Base-by-base conservation (phyloP, 805 yeast species). In the Wickerhamiella australiensis region DNA sequence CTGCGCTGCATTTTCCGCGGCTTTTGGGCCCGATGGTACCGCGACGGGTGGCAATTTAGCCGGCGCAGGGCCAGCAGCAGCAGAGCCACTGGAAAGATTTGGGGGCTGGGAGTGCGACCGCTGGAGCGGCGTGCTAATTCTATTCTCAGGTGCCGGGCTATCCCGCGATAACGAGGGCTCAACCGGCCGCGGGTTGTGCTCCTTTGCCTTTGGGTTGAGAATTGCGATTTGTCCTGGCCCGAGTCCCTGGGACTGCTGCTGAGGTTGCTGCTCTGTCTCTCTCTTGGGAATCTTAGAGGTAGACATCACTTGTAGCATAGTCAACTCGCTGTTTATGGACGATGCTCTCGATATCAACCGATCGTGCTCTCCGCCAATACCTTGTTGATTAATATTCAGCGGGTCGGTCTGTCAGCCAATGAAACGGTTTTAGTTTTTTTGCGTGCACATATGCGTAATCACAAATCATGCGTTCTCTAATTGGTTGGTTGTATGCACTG, bases 141-240 rank as follows among this genome's bases (percentile, higher is more conserved):
- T n/a, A n/a, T n/a, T n/a, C n/a, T n/a, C n/a, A n/a, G n/a, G n/a
- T n/a, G n/a, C n/a, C n/a, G n/a, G 21, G 38, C 38, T 33, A 15
- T n/a, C 38, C 38, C 4, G 9, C 7, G 38, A 33, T 11, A n/a
- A 3, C 9, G 38, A 7, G 21, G 38, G 20, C 38, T 33, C 38
- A n/a, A 15, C 20, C 5, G 38, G 20, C 20, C 38, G 15, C 38
- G n/a, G 5, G 13, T n/a, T 29, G 4, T 7, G 25, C 7, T 22
- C 36, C 20, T 20, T 5, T 5, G n/a, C 29, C 17, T 35, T 35
- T n/a, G 47, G 47, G 25, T 45, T 45, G 23, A 45, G 20, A 11
- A 45, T 45, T 2, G 47, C 23, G 7, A 45, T 26, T 33, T 25
- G 35, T 15, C 47, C 47, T 13, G 47, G 47, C 35, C 47, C 47